phyloP scores from a whole-genome alignment of 148 eudicot genomes.

The Rhododendron molle region DNA sequence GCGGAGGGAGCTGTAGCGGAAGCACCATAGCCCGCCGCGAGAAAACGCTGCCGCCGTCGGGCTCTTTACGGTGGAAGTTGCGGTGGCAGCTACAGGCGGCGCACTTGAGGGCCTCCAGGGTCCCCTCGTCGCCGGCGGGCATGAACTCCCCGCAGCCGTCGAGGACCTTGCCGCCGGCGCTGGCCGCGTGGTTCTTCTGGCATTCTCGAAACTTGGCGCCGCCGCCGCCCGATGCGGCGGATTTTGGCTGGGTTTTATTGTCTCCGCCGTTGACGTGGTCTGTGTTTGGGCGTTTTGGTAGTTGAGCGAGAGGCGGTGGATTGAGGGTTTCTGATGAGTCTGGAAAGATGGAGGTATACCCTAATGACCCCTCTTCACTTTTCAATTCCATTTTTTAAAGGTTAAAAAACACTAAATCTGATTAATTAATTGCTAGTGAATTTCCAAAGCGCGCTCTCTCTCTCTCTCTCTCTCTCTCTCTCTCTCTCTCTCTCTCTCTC shows the following conservation, averaged over 20 bases:
- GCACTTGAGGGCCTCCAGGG: conserved; percentile 35
- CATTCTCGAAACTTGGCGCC: conserved; percentile 32
- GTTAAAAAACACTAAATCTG: not conserved
- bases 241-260: conserved; percentile 7
- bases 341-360: conserved; percentile 11
- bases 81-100: conserved; percentile 57
- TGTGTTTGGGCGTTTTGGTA: not conserved
- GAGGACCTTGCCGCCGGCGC: conserved; percentile 40
- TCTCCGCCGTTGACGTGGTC: conserved; percentile 5
- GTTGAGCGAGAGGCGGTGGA: not conserved
- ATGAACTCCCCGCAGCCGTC: conserved; percentile 61
- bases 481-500: no score
- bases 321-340: conserved; percentile 20
- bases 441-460: not conserved
- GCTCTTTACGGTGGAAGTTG: conserved; percentile 43
- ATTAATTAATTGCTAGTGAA: not conserved
- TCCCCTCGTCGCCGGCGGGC: conserved; percentile 38
- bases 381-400: conserved; percentile 24
- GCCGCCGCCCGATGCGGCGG: conserved; percentile 8
- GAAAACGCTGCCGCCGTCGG: not conserved
- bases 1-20: conserved; percentile 40
- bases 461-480: no score
- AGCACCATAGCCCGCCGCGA: conserved; percentile 13
- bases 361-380: conserved; percentile 28
- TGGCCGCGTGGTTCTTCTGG: conserved; percentile 52